Evolutionary conservation across 169 alveolate genomes (phyloP).

Genomic region (Eimeria falciformis): DNA sequence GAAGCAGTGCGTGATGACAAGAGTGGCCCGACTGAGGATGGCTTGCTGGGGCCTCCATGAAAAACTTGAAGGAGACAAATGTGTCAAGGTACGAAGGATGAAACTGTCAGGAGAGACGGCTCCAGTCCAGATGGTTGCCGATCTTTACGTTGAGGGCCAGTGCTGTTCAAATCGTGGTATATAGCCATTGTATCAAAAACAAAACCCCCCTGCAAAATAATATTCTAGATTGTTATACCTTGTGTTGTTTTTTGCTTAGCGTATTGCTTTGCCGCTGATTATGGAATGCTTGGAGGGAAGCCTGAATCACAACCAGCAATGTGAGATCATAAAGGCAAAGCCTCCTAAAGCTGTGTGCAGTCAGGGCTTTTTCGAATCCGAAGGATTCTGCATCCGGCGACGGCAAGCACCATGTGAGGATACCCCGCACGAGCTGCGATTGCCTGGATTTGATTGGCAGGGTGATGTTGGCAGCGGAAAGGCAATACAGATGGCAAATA

Average conservation of each 20-base stretch:
- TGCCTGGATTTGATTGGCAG: too few relatives aligned
- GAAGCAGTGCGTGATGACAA: slow-evolving; percentile 36
- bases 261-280: slow-evolving; percentile 1
- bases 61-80: slow-evolving; percentile 20
- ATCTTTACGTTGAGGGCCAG: too few relatives aligned
- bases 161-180: too few relatives aligned
- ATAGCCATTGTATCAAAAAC: too few relatives aligned
- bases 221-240: too few relatives aligned
- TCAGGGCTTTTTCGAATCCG: slow-evolving; percentile 24
- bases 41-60: slow-evolving; percentile 60
- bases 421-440: background rate
- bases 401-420: slow-evolving; percentile 29
- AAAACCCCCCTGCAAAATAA: too few relatives aligned
- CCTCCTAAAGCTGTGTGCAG: slow-evolving; percentile 47
- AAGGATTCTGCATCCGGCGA: slow-evolving; percentile 31
- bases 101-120: too few relatives aligned
- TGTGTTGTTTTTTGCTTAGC: slow-evolving; percentile 15
- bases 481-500: too few relatives aligned
- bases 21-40: slow-evolving; percentile 60
- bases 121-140: too few relatives aligned
- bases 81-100: slow-evolving; percentile 20
- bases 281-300: slow-evolving; percentile 44
- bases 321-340: slow-evolving; percentile 16
- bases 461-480: too few relatives aligned
- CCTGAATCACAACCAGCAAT: slow-evolving; percentile 10